Evolutionary conservation across 805 yeast genomes (phyloP).

Genomic region (Teunomyces atbi): DNA sequence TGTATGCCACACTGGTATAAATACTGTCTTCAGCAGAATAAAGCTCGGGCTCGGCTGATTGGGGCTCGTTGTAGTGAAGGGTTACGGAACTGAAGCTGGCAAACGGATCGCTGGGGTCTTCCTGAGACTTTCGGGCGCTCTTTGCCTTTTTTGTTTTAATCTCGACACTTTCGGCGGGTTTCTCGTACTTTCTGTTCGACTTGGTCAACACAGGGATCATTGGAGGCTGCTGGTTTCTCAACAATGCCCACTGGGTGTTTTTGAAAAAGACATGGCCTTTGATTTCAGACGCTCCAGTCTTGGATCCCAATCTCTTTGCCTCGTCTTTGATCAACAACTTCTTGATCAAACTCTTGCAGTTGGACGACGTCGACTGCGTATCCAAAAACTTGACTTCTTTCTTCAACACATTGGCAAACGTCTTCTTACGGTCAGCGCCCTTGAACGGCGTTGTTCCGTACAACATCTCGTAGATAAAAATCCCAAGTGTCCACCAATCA

Average conservation of each 20-base stretch:
- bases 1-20: conserved; percentile 58
- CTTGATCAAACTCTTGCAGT: conserved; percentile 75
- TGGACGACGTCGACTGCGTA: conserved; percentile 60
- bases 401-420: conserved; percentile 84
- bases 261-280: conserved; percentile 91
- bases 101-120: conserved; percentile 66
- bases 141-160: conserved; percentile 3
- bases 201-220: conserved; percentile 78
- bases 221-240: conserved; percentile 92
- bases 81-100: conserved; percentile 84
- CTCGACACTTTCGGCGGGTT: conserved; percentile 13
- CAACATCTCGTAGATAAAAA: conserved; percentile 88
- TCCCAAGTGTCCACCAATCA: conserved; percentile 99
- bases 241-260: conserved; percentile 89
- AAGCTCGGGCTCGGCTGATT: background rate
- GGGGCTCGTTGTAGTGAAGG: conserved; percentile 54
- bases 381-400: conserved; percentile 82
- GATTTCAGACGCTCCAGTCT: conserved; percentile 92
- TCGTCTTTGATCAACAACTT: conserved; percentile 89
- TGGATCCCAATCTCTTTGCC: conserved; percentile 81
- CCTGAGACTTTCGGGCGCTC: conserved; percentile 9
- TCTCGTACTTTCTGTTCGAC: conserved; percentile 12
- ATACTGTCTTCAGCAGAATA: conserved; percentile 41
- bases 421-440: conserved; percentile 83
- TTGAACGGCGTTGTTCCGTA: conserved; percentile 96